Conservation (phyloP, 1,284 basidiomycete species). For the Schizophyllum amplum region DNA sequence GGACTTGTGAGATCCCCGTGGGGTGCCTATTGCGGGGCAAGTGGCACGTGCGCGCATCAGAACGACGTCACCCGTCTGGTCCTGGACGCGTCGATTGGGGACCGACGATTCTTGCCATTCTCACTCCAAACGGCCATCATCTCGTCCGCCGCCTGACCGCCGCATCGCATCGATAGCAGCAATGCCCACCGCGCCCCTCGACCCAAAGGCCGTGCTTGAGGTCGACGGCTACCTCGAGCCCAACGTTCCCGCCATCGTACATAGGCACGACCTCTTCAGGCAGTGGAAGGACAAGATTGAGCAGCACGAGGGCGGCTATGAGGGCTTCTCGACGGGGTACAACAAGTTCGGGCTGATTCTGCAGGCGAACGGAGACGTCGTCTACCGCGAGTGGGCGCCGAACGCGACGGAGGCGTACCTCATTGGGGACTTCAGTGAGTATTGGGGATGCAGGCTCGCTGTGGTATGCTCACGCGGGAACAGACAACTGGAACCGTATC, state of each 20-base stretch:
- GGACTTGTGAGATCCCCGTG: neutral
- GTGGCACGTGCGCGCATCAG: neutral
- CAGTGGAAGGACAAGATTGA: slow-evolving; percentile 73
- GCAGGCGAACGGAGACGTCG: slow-evolving; percentile 58
- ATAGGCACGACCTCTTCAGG: slow-evolving; percentile 65
- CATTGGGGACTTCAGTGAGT: slow-evolving; percentile 95
- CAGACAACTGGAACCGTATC: slow-evolving; percentile 83
- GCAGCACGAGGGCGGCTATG: slow-evolving; percentile 80
- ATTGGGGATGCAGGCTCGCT: slow-evolving; percentile 4
- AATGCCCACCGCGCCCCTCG: slow-evolving; percentile 37
- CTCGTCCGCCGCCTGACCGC: too few species aligned
- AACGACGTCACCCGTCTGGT: neutral
- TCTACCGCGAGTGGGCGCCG: slow-evolving; percentile 95
- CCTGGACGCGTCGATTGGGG: neutral
- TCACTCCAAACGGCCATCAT: neutral
- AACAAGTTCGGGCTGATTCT: slow-evolving; percentile 81
- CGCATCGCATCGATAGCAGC: neutral
- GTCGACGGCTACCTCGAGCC: slow-evolving; percentile 73
- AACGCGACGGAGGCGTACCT: slow-evolving; percentile 77
- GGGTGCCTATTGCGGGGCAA: neutral
- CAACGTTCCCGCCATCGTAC: slow-evolving; percentile 62
- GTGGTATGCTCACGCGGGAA: slow-evolving; percentile 8
- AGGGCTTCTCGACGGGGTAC: slow-evolving; percentile 84
- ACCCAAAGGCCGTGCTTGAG: slow-evolving; percentile 46
- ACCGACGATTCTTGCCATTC: neutral